Evolutionary conservation across 331 rosid species (phyloP), one percentile per base, ranked within the genome.

Genomic region (Quercus phellos): DNA sequence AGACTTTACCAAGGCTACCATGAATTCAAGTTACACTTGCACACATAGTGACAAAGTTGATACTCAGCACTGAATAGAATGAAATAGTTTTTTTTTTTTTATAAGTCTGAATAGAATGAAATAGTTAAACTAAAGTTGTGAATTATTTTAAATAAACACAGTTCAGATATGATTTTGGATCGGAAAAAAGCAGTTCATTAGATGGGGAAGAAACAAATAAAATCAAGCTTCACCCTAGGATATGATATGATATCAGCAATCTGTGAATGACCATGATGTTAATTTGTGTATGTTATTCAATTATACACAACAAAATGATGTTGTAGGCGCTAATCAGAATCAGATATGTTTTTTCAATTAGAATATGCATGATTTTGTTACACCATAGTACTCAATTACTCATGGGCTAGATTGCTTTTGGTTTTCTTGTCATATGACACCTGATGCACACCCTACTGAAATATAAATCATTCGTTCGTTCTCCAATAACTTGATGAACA

Each of bases 1-100:
- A 80, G 73, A 71, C 70, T 51, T 73, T 71, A 30, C 84, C 51
- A 61, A 34, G 70, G 42, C 68, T 75, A 82, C 79, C 22, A 68
- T 67, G 12, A 35, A 34, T 70, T 29, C 29, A 5, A 29, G 42
- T 50, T 29, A 21, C 34, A 42, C 24, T 42, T 53, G 74, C 78
- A 30, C 26, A 34, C 26, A 21, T 32, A 30, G 34, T 68, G 10
- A 43, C 24, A 58, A 53, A 46, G 14, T 35, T 17, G 30, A 4
- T 30, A 43, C 54, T 81, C 35, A 8, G 64, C 21, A 38, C 30
- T 42, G 61, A 30, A 8, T 64, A 0, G 46, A 38, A 38, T 35
- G 43, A 35, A 35, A 6, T 35, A 35, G 10, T 38, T 6, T 35
- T 35, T 35, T 35, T 38, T 35, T 35, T 35, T 38, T 7, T 0